Percentiles rank a stretch among this genome's conserved stretches.
phyloP scores from a whole-genome alignment of 2,329 filamentous ascomycete genomes.

The Calonectria hongkongensis region DNA sequence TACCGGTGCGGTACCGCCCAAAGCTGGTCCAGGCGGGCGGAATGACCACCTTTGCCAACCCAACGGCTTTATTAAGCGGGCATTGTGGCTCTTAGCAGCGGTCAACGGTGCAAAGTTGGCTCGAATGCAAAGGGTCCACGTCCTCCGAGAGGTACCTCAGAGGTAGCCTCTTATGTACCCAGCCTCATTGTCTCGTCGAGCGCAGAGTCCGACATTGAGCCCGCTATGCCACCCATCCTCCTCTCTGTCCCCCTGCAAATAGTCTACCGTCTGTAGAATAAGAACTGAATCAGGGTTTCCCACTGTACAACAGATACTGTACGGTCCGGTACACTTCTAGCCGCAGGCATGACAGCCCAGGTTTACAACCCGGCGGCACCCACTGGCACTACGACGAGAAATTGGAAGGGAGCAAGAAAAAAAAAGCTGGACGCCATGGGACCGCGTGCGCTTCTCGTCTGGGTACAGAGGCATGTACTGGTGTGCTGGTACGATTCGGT shows the following conservation, averaged over 20 bases:
- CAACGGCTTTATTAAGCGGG: conserved; percentile 27
- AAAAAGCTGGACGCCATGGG: conserved; percentile 21
- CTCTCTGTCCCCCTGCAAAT: too few relatives aligned
- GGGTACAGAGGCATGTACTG: conserved; percentile 8
- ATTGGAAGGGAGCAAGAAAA: background rate
- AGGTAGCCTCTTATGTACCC: background rate
- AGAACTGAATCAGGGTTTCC: background rate
- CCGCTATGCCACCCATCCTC: background rate
- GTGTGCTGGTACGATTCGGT: conserved; percentile 52
- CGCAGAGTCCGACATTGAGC: conserved; percentile 1
- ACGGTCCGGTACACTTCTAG: conserved; percentile 11
- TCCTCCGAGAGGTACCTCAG: background rate
- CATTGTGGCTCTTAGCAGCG: conserved; percentile 6
- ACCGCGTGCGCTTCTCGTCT: conserved; percentile 18
- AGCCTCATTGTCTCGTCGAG: background rate
- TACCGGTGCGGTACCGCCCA: conserved; percentile 11
- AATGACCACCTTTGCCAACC: conserved; percentile 21
- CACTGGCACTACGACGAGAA: conserved; percentile 18
- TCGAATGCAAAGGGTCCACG: conserved; percentile 3
- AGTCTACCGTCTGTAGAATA: too few relatives aligned
- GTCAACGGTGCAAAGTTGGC: background rate
- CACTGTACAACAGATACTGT: conserved; percentile 15
- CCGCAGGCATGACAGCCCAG: conserved; percentile 9
- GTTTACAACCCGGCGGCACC: conserved; percentile 18
- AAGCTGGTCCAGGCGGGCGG: conserved; percentile 6